Evolutionary conservation across 805 yeast genomes (phyloP).

Genomic region (Debaryomyces tyrocola): DNA sequence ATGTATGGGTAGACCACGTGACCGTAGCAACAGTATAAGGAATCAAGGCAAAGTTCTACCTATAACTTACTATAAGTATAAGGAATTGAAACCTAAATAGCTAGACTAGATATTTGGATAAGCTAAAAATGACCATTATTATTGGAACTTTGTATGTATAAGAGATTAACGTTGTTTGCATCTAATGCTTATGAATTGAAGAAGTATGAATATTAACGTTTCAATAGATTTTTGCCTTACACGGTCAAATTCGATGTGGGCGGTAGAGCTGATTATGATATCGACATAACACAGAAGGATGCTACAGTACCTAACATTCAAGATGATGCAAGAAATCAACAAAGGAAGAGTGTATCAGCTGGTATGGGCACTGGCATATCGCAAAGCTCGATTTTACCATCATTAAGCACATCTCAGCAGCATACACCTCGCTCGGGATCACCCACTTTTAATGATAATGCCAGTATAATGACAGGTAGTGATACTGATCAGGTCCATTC

Average conservation of each 20-base stretch:
- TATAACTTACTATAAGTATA: too few species aligned
- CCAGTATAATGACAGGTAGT: background rate
- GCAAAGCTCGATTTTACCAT: constrained; percentile 31
- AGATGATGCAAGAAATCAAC: constrained; percentile 5
- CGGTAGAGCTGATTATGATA: constrained; percentile 10
- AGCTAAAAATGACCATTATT: constrained; percentile 55
- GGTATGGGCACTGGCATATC: constrained; percentile 8
- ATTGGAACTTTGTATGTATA: constrained; percentile 66
- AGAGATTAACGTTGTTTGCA: background rate
- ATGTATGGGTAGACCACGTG: background rate
- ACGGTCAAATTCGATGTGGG: constrained; percentile 66
- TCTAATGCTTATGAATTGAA: background rate
- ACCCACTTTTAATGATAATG: constrained; percentile 5
- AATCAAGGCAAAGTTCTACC: background rate
- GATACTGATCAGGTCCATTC: constrained; percentile 31
- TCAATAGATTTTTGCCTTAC: constrained; percentile 61
- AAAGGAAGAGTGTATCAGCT: background rate
- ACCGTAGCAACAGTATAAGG: background rate
- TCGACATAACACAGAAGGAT: constrained; percentile 2
- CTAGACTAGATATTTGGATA: too few species aligned
- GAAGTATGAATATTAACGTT: constrained; percentile 14
- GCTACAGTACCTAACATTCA: background rate
- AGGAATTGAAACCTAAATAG: too few species aligned
- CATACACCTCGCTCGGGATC: constrained; percentile 19
- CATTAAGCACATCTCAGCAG: constrained; percentile 31